Percentiles rank a stretch among this genome's conserved stretches.
phyloP scores from a whole-genome alignment of 2,329 filamentous ascomycete genomes.

The Aspergillus calidoustus region DNA sequence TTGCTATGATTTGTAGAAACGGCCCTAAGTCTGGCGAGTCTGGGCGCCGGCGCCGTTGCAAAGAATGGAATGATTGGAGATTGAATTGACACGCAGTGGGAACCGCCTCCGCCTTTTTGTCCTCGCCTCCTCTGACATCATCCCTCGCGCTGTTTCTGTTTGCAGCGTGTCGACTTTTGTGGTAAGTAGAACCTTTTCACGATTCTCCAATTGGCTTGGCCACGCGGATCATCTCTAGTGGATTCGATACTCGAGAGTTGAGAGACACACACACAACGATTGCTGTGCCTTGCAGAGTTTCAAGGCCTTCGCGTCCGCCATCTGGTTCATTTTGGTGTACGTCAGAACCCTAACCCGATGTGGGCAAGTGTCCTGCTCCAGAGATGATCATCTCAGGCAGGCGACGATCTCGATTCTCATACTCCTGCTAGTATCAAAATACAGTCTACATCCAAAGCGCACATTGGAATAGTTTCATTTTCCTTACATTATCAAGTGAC shows the following conservation, averaged over 20 bases:
- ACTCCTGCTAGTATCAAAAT: neutral
- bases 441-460: neutral
- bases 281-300: constrained; percentile 2
- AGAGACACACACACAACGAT: neutral
- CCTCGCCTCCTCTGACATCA: constrained; percentile 21
- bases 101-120: constrained; percentile 19
- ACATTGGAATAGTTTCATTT: neutral
- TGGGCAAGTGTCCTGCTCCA: constrained; percentile 1
- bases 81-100: constrained; percentile 16
- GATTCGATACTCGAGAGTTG: neutral
- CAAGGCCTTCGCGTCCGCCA: constrained; percentile 5
- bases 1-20: constrained; percentile 8
- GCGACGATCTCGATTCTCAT: neutral
- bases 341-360: constrained; percentile 15
- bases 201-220: neutral
- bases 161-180: constrained; percentile 1
- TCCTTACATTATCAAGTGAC: constrained; percentile 11
- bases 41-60: constrained; percentile 8
- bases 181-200: neutral
- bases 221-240: neutral
- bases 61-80: constrained; percentile 12
- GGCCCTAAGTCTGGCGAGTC: constrained; percentile 12
- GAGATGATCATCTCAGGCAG: too few relatives aligned
- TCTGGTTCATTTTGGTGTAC: constrained; percentile 2
- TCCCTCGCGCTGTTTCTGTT: constrained; percentile 11